These are phyloP conservation scores for Pythium brachiatum DNA, from an alignment of 352 stramenopile genomes.

Conservation along the genomic window DNA sequence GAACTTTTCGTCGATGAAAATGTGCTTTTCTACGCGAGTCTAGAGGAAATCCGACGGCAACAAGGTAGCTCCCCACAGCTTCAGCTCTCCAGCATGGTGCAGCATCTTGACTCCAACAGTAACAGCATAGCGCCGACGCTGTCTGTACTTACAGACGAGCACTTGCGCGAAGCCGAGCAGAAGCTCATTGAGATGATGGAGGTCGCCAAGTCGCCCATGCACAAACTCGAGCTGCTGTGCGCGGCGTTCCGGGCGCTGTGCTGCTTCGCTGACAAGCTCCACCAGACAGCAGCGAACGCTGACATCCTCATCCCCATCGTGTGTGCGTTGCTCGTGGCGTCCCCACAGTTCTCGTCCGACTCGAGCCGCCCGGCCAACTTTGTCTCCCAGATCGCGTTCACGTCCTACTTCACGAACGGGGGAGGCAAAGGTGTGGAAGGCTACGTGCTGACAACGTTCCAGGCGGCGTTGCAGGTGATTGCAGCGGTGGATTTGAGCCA, in stretches of 20 bases:
- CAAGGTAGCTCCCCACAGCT: conserved; percentile 26
- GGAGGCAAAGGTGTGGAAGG: conserved; percentile 74
- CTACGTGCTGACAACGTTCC: conserved; percentile 75
- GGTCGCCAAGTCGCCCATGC: conserved; percentile 43
- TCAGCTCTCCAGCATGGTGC: conserved; percentile 8
- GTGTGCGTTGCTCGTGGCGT: conserved; percentile 57
- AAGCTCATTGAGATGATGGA: conserved; percentile 49
- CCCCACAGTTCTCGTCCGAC: conserved; percentile 7
- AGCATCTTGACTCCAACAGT: conserved; percentile 1
- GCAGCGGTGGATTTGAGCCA: conserved; percentile 55
- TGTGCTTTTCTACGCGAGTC: conserved; percentile 40
- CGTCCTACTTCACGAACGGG: conserved; percentile 73
- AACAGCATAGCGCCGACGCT: neutral
- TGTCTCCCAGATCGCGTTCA: conserved; percentile 72
- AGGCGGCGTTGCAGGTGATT: conserved; percentile 68
- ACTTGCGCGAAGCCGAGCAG: conserved; percentile 42
- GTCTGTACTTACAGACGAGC: conserved; percentile 25
- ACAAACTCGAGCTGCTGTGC: conserved; percentile 65
- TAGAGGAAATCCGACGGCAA: conserved; percentile 48
- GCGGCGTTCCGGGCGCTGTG: conserved; percentile 59
- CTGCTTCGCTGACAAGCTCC: conserved; percentile 62
- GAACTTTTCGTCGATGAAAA: conserved; percentile 44
- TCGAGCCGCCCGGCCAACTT: conserved; percentile 29
- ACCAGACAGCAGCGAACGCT: conserved; percentile 58
- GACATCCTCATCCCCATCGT: conserved; percentile 74